Base-by-base conservation (phyloP, 2,329 filamentous ascomycete species). In the Penicillium sclerotiorum region DNA sequence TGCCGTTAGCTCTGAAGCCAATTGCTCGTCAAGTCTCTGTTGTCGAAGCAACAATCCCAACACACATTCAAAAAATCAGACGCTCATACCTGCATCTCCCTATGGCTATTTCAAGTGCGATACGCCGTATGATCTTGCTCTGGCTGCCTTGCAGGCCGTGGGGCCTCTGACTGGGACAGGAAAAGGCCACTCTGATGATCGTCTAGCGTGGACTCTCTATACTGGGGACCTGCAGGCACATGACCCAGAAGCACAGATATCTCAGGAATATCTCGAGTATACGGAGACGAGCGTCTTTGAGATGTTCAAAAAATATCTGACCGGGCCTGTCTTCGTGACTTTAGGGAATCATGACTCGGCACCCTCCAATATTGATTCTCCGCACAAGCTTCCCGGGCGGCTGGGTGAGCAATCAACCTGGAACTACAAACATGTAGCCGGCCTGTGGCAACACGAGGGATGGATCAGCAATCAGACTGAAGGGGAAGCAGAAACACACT, bases 291-390 rank as follows among this genome's bases (percentile, higher is more conserved):
- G 76, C 41, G 65, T 83, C 28, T 82, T 77, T 62, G 70, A 74
- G 21, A 77, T 84, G 73, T 75, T 84, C 63, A 81, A 81, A 58
- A 66, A 72, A 4, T 83, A 82, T 55, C 72, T 84, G 28, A 77
- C 76, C 3, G 79, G 79, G 0, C 80, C 82, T 3, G 75, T 84
- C 3, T 84, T 82, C 51, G 66, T 77, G 1, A 79, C 78, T 0
- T 72, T 84, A 1, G 81, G 82, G 2, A 84, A 84, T 53, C 81
- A 84, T 49, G 81, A 84, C 58, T 77, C 73, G 9, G 80, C 74
- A 49, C 80, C 81, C 1, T 74, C 77, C 47, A 78, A 76, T 18
- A 77, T 81, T 21, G 77, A 81, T 55, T 72, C 75, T 6, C 78
- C 80, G 2, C 77, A 82, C 55, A 76, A 64, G 23, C 66, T 84